These are phyloP conservation scores for Hymenoscyphus repandus DNA, from an alignment of 2,329 filamentous ascomycete species.

Conservation along the genomic window DNA sequence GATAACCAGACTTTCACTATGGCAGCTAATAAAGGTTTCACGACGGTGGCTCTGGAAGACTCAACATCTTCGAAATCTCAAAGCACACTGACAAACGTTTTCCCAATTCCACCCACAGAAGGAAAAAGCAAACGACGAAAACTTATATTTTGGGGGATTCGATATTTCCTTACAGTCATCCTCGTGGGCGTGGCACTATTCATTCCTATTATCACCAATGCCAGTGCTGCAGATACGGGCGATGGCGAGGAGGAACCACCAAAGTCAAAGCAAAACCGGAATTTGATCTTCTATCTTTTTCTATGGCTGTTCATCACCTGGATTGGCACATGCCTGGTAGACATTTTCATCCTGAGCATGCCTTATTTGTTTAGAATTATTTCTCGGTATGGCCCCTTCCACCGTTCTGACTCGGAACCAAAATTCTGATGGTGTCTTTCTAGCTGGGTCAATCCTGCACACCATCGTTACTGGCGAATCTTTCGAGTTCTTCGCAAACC, in stretches of 20 bases:
- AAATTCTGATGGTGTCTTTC: too few species aligned
- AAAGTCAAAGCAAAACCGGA: neutral
- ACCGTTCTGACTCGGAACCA: too few species aligned
- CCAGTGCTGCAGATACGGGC: neutral
- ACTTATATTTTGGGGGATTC: neutral
- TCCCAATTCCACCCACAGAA: neutral
- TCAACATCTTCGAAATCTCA: neutral
- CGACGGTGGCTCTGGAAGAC: neutral
- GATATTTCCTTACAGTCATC: neutral
- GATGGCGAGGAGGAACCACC: neutral
- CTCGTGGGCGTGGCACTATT: neutral
- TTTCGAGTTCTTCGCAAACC: neutral
- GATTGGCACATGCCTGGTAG: neutral
- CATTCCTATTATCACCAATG: neutral
- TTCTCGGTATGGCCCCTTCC: too few species aligned
- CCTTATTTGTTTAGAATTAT: conserved; percentile 1
- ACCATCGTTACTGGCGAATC: neutral
- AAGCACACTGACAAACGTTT: neutral
- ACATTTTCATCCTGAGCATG: neutral
- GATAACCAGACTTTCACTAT: neutral
- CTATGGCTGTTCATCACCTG: neutral
- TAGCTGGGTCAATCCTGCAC: neutral
- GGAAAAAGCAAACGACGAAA: neutral
- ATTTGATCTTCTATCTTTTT: conserved; percentile 1
- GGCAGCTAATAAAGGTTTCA: neutral